A percentile compares a stretch with the other conserved stretches of the same genome.
phyloP scores from a whole-genome alignment of 768 basidiomycete genomes.

The Suillus occidentalis region DNA sequence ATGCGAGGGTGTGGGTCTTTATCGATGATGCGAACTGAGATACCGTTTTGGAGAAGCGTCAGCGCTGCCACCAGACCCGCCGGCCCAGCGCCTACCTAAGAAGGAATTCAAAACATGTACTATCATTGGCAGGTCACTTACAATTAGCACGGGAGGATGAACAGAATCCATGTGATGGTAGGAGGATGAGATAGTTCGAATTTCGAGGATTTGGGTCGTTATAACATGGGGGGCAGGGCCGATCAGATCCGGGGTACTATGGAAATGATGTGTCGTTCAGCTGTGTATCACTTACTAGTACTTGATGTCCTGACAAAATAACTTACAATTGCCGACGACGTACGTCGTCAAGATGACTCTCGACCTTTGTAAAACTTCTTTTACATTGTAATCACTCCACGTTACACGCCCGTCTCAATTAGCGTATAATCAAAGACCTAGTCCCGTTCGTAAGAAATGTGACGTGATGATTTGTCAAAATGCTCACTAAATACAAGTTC shows the following conservation, averaged over 20 bases:
- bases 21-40: constrained; percentile 14
- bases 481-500: constrained; percentile 17
- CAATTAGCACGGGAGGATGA: constrained; percentile 8
- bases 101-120: neutral
- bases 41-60: constrained; percentile 13
- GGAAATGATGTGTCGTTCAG: too few relatives aligned
- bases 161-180: neutral
- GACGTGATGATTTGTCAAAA: constrained; percentile 11
- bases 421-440: too few relatives aligned
- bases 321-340: neutral
- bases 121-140: neutral
- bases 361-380: too few relatives aligned
- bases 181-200: neutral
- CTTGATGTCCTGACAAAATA: too few relatives aligned
- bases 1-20: constrained; percentile 27
- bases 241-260: neutral
- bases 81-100: constrained; percentile 12
- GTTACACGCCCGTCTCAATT: too few relatives aligned
- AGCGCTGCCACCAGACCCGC: constrained; percentile 13
- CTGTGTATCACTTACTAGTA: neutral
- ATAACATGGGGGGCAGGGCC: neutral
- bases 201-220: neutral
- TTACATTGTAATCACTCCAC: too few relatives aligned
- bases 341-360: too few relatives aligned
- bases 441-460: too few relatives aligned